phyloP scores from a whole-genome alignment of 495 filamentous ascomycete genomes.

The Entonaema liquescens region DNA sequence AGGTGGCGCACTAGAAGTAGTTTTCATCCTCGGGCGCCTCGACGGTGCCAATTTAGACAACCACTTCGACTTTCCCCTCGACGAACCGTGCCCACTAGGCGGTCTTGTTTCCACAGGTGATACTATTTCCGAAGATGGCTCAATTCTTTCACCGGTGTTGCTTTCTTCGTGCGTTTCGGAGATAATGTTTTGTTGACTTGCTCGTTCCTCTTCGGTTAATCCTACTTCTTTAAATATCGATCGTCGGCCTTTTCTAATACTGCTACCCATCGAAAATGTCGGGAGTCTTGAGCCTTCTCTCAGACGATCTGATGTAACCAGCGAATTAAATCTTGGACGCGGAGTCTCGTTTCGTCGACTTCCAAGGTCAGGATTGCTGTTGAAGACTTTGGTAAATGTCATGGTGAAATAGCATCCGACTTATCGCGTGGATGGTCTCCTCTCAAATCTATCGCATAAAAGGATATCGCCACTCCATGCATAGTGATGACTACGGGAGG shows the following conservation, averaged over 20 bases:
- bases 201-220: slow-evolving; percentile 48
- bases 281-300: slow-evolving; percentile 52
- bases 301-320: slow-evolving; percentile 54
- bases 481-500: slow-evolving; percentile 19
- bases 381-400: slow-evolving; percentile 34
- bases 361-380: slow-evolving; percentile 25
- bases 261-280: slow-evolving; percentile 46
- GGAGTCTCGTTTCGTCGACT: slow-evolving; percentile 21
- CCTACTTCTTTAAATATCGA: slow-evolving; percentile 59
- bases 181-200: slow-evolving; percentile 8
- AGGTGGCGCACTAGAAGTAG: slow-evolving; percentile 52
- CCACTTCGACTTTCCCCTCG: slow-evolving; percentile 44
- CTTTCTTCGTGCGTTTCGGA: slow-evolving; percentile 29
- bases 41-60: slow-evolving; percentile 48
- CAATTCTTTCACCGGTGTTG: slow-evolving; percentile 41
- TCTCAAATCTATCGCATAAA: not conserved
- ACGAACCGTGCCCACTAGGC: slow-evolving; percentile 13
- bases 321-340: slow-evolving; percentile 58
- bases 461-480: slow-evolving; percentile 27
- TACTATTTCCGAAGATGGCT: slow-evolving; percentile 30
- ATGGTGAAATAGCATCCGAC: slow-evolving; percentile 29
- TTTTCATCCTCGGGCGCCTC: slow-evolving; percentile 54
- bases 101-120: slow-evolving; percentile 25
- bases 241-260: slow-evolving; percentile 50
- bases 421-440: not conserved